A percentile compares a stretch with the other conserved stretches of the same genome.
These are phyloP conservation scores for Cochlearia excelsa DNA, from an alignment of 345 rosid genomes.

Conservation along the genomic window DNA sequence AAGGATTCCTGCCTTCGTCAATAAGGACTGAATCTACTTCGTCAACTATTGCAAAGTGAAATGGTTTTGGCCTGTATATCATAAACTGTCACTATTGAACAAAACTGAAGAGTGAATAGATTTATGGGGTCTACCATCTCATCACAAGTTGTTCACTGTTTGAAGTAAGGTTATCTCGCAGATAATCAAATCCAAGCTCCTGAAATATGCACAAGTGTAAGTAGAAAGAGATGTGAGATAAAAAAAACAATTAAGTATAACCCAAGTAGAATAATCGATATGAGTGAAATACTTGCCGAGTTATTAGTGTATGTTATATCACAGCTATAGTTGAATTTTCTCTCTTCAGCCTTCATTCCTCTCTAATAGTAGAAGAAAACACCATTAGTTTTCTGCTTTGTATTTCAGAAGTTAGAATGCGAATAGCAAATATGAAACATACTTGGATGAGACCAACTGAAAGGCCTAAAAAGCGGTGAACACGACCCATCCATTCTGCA, in stretches of 20 bases:
- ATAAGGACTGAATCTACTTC: conserved; percentile 98
- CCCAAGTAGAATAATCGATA: conserved; percentile 12
- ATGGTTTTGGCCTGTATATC: conserved; percentile 86
- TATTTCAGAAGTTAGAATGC: neutral
- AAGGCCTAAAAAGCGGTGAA: conserved; percentile 87
- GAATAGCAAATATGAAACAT: conserved; percentile 7
- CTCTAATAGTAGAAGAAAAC: conserved; percentile 43
- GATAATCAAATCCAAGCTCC: conserved; percentile 99
- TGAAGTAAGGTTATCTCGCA: conserved; percentile 89
- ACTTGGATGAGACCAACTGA: conserved; percentile 98
- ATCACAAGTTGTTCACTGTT: conserved; percentile 80
- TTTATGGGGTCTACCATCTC: conserved; percentile 67
- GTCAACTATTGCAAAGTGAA: conserved; percentile 93
- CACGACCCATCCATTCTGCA: conserved; percentile 99
- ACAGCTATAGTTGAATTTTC: conserved; percentile 75
- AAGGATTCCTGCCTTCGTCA: conserved; percentile 96
- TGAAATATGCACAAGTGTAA: conserved; percentile 39
- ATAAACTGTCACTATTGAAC: conserved; percentile 26
- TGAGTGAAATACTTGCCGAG: conserved; percentile 54
- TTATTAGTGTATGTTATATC: conserved; percentile 94
- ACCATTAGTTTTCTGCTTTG: conserved; percentile 18
- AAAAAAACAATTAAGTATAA: neutral
- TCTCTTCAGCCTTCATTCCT: conserved; percentile 77
- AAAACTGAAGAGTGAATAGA: conserved; percentile 20
- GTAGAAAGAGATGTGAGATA: conserved; percentile 11